phyloP scores from a whole-genome alignment of 2,329 filamentous ascomycete species.

The Zasmidium cellare region DNA sequence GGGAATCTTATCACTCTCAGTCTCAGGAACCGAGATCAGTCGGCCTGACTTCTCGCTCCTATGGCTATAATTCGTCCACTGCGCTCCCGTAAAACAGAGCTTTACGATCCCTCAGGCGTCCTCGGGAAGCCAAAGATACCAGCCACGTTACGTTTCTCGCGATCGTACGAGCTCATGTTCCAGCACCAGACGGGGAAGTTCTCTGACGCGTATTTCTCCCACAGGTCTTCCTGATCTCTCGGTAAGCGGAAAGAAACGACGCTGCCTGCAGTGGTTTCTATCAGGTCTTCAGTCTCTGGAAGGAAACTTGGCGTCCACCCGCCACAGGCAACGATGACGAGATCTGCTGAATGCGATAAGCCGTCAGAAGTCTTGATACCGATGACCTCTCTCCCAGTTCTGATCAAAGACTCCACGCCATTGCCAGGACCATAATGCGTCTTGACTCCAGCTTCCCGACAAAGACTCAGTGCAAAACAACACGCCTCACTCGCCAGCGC shows the following conservation, averaged over 20 bases:
- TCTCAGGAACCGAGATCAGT: too few relatives aligned
- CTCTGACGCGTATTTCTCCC: constrained; percentile 41
- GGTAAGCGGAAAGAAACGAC: constrained; percentile 47
- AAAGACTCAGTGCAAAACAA: neutral
- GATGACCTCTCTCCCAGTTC: neutral
- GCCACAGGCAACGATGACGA: constrained; percentile 25
- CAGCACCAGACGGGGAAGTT: constrained; percentile 47
- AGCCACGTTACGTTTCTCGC: too few relatives aligned
- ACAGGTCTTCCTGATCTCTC: constrained; percentile 39
- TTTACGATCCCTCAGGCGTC: too few relatives aligned
- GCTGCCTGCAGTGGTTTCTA: constrained; percentile 51
- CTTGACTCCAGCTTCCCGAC: neutral
- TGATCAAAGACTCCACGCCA: neutral
- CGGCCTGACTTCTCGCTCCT: too few relatives aligned
- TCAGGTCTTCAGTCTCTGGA: constrained; percentile 33
- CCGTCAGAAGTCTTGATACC: constrained; percentile 35
- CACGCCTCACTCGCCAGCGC: neutral
- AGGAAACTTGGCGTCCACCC: constrained; percentile 34
- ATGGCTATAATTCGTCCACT: too few relatives aligned
- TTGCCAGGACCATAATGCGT: neutral
- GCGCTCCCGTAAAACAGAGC: too few relatives aligned
- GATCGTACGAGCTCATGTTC: constrained; percentile 8
- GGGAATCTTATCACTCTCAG: too few relatives aligned
- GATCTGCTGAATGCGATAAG: constrained; percentile 39
- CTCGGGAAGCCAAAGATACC: too few relatives aligned